These are phyloP conservation scores for Vigna hirtella DNA, from an alignment of 306 rosid genomes.

Conservation along the genomic window DNA sequence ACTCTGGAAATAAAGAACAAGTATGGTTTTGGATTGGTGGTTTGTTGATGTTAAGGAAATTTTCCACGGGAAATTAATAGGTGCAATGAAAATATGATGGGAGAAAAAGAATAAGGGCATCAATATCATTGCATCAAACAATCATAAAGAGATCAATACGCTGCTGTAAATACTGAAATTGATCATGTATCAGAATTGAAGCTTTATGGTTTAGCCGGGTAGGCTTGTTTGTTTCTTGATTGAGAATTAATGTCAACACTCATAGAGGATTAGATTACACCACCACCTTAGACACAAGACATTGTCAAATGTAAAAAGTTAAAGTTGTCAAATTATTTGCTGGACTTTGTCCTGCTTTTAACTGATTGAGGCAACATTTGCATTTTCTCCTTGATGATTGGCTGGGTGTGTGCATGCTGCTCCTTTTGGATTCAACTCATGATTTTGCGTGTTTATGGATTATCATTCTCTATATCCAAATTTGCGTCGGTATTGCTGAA, in stretches of 20 bases:
- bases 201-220: too few species aligned
- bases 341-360: slow-evolving; percentile 1
- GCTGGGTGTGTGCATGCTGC: slow-evolving; percentile 26
- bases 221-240: background rate
- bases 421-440: background rate
- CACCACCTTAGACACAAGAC: background rate
- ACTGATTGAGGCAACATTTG: slow-evolving; percentile 24
- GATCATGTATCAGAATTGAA: background rate
- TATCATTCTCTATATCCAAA: background rate
- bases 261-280: background rate
- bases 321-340: too few species aligned
- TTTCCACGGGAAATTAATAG: background rate
- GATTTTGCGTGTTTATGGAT: background rate
- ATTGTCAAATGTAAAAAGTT: too few species aligned
- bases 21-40: background rate
- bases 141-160: background rate
- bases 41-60: background rate
- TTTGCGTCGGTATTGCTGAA: background rate
- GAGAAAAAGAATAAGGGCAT: background rate
- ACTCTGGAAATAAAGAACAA: background rate
- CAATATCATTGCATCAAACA: background rate
- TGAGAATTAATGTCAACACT: slow-evolving; percentile 4
- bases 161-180: background rate
- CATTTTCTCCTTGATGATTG: slow-evolving; percentile 5
- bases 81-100: background rate